Evolutionary conservation across 78 protist species (phyloP), one percentile per base, ranked within the genome.

Genomic region (Dictyostelium citrinum): DNA sequence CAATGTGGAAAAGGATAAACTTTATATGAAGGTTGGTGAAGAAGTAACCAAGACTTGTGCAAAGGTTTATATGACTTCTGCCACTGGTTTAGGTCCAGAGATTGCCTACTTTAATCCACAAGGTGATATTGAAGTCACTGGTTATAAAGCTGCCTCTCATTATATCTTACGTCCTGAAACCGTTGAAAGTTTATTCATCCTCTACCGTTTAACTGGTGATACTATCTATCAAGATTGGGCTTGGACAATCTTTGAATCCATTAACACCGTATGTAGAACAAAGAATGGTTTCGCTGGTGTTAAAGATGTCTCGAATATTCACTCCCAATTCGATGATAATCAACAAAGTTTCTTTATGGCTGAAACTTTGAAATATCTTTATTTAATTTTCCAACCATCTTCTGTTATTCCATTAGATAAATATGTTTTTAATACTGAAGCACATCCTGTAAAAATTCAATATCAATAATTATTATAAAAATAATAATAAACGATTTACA

Each of bases 361-460:
- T 14, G 98, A 98, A 82, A 97, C 99, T 3, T 67, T 98, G 31
- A 98, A 98, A 85, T 98, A 98, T 61, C 79, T 97, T 8, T 95
- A 46, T 11, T 67, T 98, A 43, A 81, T 98, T 20, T 97, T 96
- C 67, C 4, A 61, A 16, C 84, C 70, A 61, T 98, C 97, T 35
- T 84, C 88, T 39, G 55, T 81, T 3, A 12, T 97, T 31, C 96
- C 95, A 10, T 79, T 97, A 17, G 76, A 81, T 39, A 16, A 93
- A 81, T 98, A 81, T 60, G 99, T 98, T 22, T 95, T 98, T 95
- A 98, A 97, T 91, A 98, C 99, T 8, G 99, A 98, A 90, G 99
- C 98, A 1, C 99, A 98, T 76, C 99, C 83, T 11, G 31, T 78
- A 22, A 27, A 27, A 43, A 49, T 78, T 31, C 64, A 49, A 78